A percentile compares a stretch with the other conserved stretches of the same genome.
Evolutionary conservation across 2,329 filamentous ascomycete species (phyloP).

Genomic region (Rhexocercosporidium sp.): DNA sequence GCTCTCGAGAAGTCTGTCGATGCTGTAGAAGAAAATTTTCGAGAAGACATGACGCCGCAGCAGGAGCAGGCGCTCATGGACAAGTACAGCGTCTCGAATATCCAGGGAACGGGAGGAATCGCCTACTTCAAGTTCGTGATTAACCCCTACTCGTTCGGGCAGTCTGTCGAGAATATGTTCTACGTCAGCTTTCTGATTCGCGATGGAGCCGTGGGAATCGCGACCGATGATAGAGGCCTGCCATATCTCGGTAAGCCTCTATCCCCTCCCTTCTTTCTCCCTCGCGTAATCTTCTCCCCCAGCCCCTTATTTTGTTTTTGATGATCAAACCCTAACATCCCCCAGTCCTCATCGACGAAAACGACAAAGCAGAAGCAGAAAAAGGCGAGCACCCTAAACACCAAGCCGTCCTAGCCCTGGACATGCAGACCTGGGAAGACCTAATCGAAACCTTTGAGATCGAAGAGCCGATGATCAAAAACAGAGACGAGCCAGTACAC

Average conservation of each 20-base stretch:
- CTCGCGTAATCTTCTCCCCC: neutral
- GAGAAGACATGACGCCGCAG: slow-evolving; percentile 53
- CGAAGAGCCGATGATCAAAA: slow-evolving; percentile 80
- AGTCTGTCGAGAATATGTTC: slow-evolving; percentile 96
- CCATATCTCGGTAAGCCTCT: slow-evolving; percentile 76
- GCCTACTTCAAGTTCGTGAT: slow-evolving; percentile 86
- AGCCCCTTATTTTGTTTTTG: slow-evolving; percentile 42
- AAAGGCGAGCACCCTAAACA: slow-evolving; percentile 65
- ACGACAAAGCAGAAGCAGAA: slow-evolving; percentile 32
- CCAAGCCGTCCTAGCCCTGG: slow-evolving; percentile 87
- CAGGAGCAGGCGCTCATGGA: slow-evolving; percentile 62
- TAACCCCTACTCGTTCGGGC: slow-evolving; percentile 88
- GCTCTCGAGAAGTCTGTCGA: neutral
- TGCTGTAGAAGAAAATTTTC: slow-evolving; percentile 47
- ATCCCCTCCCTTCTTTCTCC: neutral
- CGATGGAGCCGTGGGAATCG: slow-evolving; percentile 80
- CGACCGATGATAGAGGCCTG: slow-evolving; percentile 72
- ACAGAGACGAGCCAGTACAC: slow-evolving; percentile 63
- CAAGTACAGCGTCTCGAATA: slow-evolving; percentile 64
- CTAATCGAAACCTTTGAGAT: slow-evolving; percentile 80
- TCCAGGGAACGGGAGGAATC: slow-evolving; percentile 65
- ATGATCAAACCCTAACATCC: slow-evolving; percentile 31
- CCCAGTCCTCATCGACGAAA: slow-evolving; percentile 20
- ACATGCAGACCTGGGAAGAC: slow-evolving; percentile 82
- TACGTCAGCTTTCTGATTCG: slow-evolving; percentile 94